Base-by-base conservation (phyloP, 2,329 filamentous ascomycete species). In the Lachnellula subtilissima region DNA sequence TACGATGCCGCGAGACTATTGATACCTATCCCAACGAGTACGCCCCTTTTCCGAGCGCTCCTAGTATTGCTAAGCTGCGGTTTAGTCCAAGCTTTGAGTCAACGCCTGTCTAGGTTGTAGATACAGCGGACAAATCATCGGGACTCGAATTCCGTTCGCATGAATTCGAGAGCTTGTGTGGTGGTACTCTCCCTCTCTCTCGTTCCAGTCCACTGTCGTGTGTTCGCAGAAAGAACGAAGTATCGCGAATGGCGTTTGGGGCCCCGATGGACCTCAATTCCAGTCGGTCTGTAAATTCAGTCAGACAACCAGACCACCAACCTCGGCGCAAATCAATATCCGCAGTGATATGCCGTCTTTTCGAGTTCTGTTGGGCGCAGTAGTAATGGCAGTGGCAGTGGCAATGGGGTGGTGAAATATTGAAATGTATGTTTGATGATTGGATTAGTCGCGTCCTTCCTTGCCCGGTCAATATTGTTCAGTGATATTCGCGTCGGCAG, bases 1-100 rank as follows among this genome's bases (percentile, higher is more conserved):
- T 59, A 53, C 57, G 60, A 59, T 59, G 56, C 40, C 52, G 48
- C 57, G 54, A 47, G 56, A 45, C 48, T 39, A 47, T 54, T 39
- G 23, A 17, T 22, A 9, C 50, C 51, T 50, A 35, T 52, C 53
- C 55, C 19, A 54, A 42, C 53, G 39, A 32, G 43, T 51, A 57
- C 37, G 42, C 39, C 57, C 54, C 42, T 54, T 60, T 55, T 47
- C 43, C 35, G 39, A 17, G 23, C n/a, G 37, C 32, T 40, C 32
- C 32, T 39, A 4, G 37, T 25, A 47, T 35, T 28, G 14, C 36
- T 37, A 48, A 35, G 11, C n/a, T 46, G 17, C 17, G 22, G 15
- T 37, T 36, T 36, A 46, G 46, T 49, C 36, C 19, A 37, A 48
- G 45, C 54, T 58, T 48, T 39, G 37, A 49, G 25, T 50, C 49